Base-by-base conservation (phyloP, 2,329 filamentous ascomycete genomes). In the Exophiala lecanii-corni region DNA sequence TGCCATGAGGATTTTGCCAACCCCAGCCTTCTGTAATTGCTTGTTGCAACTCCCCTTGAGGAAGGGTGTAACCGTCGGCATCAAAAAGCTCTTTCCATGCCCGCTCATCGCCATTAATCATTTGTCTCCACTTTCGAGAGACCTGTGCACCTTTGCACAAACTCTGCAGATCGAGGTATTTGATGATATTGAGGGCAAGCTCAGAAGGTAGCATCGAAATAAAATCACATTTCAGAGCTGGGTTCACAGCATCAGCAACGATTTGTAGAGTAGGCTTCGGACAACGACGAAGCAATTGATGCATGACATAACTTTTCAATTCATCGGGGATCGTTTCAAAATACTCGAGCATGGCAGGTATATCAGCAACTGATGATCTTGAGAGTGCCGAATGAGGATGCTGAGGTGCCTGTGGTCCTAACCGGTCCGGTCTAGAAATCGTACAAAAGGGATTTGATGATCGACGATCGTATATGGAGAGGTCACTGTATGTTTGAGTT, bases 241-340 rank as follows among this genome's bases (percentile, higher is more conserved):
- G 92, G 58, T 95, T 96, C 53, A 98, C 89, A 10, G 89, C 82
- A 54, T 89, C 82, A 25, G 91, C 89, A 42, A 98, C 83, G 41
- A 94, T 82, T 58, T 92, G 88, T 4, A 98, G 73, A 0, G 89
- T 95, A 31, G 88, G 84, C 54, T 94, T 85, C 4, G 88, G 80
- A 59, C 89, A 97, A 35, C 92, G 78, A 43, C 87, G 83, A 18
- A 98, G 75, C 42, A 98, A 80, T 61, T 98, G 91, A 61, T 94
- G 97, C 81, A 98, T 94, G 67, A 98, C 83, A 60, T 94, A 94
- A 0, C 85, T 86, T 67, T 98, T 92, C 77, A 98, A 81, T 57
- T 92, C 84, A 33, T 86, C 80, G 2, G 91, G 89, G 75, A 98
- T 85, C 5, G 84, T 78, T 62, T 97, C 91, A 57, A 97, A 98